Percentiles rank a stretch among this genome's conserved stretches.
Evolutionary conservation across 441 rosid genomes (phyloP).

Genomic region (Arabidopsis hybrid): DNA sequence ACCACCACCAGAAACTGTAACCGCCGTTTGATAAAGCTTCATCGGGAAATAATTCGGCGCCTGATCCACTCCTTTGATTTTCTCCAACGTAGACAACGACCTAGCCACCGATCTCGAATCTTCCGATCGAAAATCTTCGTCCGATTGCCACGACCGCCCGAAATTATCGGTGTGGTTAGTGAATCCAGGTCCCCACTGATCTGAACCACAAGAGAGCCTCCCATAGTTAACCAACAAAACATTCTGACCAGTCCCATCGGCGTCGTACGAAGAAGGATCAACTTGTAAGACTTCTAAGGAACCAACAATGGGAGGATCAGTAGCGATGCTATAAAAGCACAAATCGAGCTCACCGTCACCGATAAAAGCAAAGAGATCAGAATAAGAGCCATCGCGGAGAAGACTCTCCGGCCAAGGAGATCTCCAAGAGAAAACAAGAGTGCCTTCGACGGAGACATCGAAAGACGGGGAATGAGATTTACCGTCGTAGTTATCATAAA

Average conservation of each 20-base stretch:
- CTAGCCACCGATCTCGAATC: constrained; percentile 42
- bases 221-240: constrained; percentile 85
- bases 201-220: constrained; percentile 73
- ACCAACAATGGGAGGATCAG: constrained; percentile 91
- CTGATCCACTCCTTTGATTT: constrained; percentile 56
- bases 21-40: constrained; percentile 91
- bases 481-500: constrained; percentile 92
- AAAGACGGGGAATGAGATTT: constrained; percentile 86
- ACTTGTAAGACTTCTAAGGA: constrained; percentile 76
- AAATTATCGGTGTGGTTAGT: constrained; percentile 77
- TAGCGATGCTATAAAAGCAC: constrained; percentile 92
- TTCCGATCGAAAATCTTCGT: constrained; percentile 46
- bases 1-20: constrained; percentile 50
- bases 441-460: constrained; percentile 91
- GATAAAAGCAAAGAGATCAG: constrained; percentile 88
- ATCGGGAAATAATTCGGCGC: constrained; percentile 88
- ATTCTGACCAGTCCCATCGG: constrained; percentile 52
- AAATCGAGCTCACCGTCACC: constrained; percentile 77
- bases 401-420: constrained; percentile 78
- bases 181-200: constrained; percentile 96
- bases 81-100: constrained; percentile 53
- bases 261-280: constrained; percentile 72
- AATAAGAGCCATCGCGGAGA: constrained; percentile 84
- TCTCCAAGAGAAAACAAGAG: constrained; percentile 89
- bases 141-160: constrained; percentile 95